Conservation (phyloP, 2,329 filamentous ascomycete species). For the Monilinia fructicola region DNA sequence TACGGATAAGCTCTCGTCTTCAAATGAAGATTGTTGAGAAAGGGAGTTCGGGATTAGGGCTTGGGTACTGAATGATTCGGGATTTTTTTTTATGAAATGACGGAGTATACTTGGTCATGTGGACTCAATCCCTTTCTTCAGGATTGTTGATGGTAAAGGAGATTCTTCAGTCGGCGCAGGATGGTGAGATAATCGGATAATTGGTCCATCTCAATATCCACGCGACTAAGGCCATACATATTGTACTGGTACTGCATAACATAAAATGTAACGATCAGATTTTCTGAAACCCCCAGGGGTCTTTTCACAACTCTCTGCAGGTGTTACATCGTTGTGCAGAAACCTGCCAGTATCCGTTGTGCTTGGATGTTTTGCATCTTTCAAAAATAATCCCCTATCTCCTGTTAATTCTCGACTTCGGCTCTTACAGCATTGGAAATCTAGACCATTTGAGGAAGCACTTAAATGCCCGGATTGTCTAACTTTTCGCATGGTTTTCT, state of each 20-base stretch:
- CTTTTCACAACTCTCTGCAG: neutral
- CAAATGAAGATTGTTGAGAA: neutral
- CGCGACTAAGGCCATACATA: neutral
- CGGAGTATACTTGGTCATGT: conserved; percentile 10
- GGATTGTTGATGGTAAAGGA: neutral
- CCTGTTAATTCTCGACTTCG: neutral
- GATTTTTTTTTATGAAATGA: neutral
- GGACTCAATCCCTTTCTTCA: neutral
- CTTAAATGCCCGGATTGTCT: no score
- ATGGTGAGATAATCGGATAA: conserved; percentile 1
- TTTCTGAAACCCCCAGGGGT: neutral
- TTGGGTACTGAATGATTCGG: neutral
- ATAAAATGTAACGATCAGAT: conserved; percentile 3
- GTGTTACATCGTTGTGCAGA: neutral
- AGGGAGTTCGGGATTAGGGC: neutral
- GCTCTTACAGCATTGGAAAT: neutral
- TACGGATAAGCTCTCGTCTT: neutral
- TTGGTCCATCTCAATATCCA: neutral
- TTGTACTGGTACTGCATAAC: neutral
- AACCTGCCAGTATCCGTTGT: neutral
- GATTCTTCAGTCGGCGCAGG: neutral
- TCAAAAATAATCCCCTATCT: neutral
- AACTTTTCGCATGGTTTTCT: no score
- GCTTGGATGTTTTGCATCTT: neutral
- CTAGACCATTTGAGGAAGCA: neutral